These are phyloP conservation scores for Trichoderma cornu-damae DNA, from an alignment of 2,329 filamentous ascomycete species.

Conservation along the genomic window DNA sequence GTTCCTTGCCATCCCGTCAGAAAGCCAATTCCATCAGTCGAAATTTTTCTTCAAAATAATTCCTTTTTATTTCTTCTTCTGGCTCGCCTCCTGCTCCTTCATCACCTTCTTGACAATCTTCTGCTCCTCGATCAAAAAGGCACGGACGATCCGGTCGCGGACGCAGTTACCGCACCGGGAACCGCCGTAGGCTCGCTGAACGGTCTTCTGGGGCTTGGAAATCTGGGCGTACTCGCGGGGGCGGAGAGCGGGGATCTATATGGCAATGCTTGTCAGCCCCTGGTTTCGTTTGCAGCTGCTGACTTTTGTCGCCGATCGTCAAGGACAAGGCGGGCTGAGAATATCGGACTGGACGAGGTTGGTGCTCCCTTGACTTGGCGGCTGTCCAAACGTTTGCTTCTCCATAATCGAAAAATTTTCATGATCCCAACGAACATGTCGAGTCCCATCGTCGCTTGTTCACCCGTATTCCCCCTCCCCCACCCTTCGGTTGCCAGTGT, in stretches of 20 bases:
- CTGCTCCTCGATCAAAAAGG: constrained; percentile 99
- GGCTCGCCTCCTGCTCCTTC: constrained; percentile 85
- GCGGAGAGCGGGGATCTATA: constrained; percentile 86
- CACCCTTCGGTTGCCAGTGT: not conserved
- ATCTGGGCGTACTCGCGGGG: constrained; percentile 96
- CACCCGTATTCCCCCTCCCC: not conserved
- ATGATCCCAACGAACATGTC: not conserved
- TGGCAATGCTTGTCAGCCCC: constrained; percentile 19
- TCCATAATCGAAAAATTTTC: not conserved
- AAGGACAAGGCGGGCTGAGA: not conserved
- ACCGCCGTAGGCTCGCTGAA: constrained; percentile 96
- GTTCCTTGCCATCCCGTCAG: constrained; percentile 35
- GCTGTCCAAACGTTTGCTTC: not conserved
- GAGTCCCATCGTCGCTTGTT: not conserved
- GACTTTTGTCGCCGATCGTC: not conserved
- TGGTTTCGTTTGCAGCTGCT: not conserved
- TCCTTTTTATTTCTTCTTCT: constrained; percentile 66
- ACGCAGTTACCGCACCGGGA: constrained; percentile 99
- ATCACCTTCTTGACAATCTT: constrained; percentile 99
- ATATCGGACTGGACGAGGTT: not conserved
- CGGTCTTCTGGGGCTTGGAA: constrained; percentile 98
- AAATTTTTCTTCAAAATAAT: constrained; percentile 19
- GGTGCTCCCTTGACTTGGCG: not conserved
- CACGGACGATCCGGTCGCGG: constrained; percentile 93
- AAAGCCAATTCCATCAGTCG: constrained; percentile 30